Evolutionary conservation across 2,329 filamentous ascomycete genomes (phyloP).

Genomic region (Sarocladium oryzae): DNA sequence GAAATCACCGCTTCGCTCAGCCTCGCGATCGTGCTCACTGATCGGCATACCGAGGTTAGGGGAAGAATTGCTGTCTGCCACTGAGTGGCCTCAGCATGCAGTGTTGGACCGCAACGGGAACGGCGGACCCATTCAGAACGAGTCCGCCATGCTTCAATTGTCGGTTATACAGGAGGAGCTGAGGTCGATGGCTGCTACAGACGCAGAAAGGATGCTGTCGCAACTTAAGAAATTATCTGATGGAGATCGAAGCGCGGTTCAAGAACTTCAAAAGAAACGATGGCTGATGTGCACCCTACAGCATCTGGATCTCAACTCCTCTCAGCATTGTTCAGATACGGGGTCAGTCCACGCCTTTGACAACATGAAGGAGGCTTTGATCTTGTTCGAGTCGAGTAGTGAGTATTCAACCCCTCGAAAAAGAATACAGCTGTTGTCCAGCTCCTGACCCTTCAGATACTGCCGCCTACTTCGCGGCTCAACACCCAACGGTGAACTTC

Average conservation of each 20-base stretch:
- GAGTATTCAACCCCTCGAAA: not conserved
- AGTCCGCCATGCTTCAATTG: not conserved
- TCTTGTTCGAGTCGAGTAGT: not conserved
- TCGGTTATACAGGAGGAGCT: not conserved
- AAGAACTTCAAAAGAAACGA: conserved; percentile 47
- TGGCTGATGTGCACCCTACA: conserved; percentile 57
- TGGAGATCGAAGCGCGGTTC: not conserved
- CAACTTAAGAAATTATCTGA: conserved; percentile 38
- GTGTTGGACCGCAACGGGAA: no score
- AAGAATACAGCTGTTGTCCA: not conserved
- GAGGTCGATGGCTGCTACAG: not conserved
- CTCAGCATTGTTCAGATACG: conserved; percentile 20
- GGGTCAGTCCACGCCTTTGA: not conserved
- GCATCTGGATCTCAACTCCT: conserved; percentile 27
- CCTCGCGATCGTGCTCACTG: not conserved
- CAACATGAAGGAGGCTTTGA: not conserved
- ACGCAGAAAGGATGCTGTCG: conserved; percentile 38
- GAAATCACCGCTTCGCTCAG: conserved; percentile 13
- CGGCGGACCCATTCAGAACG: not conserved
- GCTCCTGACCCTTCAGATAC: not conserved
- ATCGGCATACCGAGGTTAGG: conserved; percentile 11
- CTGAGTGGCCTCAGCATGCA: not conserved
- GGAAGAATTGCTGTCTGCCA: conserved; percentile 11
- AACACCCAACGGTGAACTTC: not conserved
- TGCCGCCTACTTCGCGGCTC: conserved; percentile 6